phyloP scores from a whole-genome alignment of 169 alveolate species.

The Plasmodium falciparum region DNA sequence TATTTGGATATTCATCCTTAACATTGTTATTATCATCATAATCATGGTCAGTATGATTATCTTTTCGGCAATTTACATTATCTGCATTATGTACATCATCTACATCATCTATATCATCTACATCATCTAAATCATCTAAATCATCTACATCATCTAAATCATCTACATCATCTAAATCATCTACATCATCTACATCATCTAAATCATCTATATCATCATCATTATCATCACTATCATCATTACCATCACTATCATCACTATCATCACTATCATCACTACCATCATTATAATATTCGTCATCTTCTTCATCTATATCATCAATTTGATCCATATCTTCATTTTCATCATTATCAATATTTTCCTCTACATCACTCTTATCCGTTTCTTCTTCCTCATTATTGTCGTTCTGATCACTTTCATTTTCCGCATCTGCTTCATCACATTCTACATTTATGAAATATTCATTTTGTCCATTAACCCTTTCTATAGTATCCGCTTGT shows the following conservation, averaged over 20 bases:
- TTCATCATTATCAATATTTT: constrained; percentile 16
- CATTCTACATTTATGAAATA: background rate
- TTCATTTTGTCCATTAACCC: background rate
- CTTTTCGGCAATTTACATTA: background rate
- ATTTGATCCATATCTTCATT: constrained; percentile 6
- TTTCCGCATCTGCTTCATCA: constrained; percentile 40
- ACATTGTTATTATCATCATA: too few relatives aligned
- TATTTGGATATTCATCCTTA: too few relatives aligned
- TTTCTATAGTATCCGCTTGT: background rate
- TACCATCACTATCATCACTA: constrained; percentile 11
- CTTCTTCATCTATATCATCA: constrained; percentile 17
- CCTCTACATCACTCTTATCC: constrained; percentile 16
- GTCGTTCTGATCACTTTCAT: constrained; percentile 12
- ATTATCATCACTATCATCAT: background rate
- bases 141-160: background rate
- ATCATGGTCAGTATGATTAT: background rate
- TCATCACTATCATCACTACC: constrained; percentile 42
- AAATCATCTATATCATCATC: constrained; percentile 16
- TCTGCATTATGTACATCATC: background rate
- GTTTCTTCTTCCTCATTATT: constrained; percentile 18
- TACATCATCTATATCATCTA: background rate
- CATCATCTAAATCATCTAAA: background rate
- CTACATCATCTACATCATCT: constrained; percentile 20
- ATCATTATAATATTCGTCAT: constrained; percentile 9
- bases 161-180: background rate